These are phyloP conservation scores for Solanum pennellii DNA, from an alignment of 257 asterid species.

Conservation along the genomic window DNA sequence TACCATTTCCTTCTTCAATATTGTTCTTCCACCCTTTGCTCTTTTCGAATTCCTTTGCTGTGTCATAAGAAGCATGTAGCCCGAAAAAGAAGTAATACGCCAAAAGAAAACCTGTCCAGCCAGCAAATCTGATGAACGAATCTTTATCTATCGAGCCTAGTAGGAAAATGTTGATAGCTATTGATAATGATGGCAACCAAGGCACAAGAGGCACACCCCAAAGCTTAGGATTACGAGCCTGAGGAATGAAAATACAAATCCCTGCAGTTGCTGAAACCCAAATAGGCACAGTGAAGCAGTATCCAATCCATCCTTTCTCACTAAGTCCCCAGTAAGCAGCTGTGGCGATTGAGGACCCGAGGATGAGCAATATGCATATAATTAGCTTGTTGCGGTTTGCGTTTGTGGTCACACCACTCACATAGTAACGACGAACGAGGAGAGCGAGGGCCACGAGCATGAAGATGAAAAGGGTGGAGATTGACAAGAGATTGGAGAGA, in stretches of 20 bases:
- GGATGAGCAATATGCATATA: constrained; percentile 13
- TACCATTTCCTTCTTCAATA: constrained; percentile 24
- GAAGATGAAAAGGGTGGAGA: constrained; percentile 52
- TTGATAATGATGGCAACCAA: constrained; percentile 53
- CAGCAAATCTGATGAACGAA: constrained; percentile 34
- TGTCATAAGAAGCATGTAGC: constrained; percentile 56
- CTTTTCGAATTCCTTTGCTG: constrained; percentile 29
- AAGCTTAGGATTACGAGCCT: constrained; percentile 33
- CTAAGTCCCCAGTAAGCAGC: constrained; percentile 41
- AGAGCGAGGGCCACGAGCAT: constrained; percentile 50
- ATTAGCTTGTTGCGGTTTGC: constrained; percentile 37
- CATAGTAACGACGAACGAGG: constrained; percentile 41
- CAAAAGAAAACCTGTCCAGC: constrained; percentile 38
- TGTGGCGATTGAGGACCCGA: constrained; percentile 34
- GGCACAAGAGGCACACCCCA: constrained; percentile 73
- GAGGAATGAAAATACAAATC: constrained; percentile 26
- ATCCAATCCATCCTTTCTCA: constrained; percentile 26
- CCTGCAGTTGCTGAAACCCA: constrained; percentile 36
- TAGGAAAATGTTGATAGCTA: constrained; percentile 46
- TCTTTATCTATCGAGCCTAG: constrained; percentile 42
- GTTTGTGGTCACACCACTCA: constrained; percentile 26
- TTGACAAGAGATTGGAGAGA: constrained; percentile 37
- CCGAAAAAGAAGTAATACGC: constrained; percentile 42
- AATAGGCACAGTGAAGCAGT: constrained; percentile 38
- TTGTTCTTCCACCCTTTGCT: constrained; percentile 5